Evolutionary conservation across 1,284 basidiomycete species (phyloP), one percentile per base, ranked within the genome.

Genomic region (Amylostereum areolatum): DNA sequence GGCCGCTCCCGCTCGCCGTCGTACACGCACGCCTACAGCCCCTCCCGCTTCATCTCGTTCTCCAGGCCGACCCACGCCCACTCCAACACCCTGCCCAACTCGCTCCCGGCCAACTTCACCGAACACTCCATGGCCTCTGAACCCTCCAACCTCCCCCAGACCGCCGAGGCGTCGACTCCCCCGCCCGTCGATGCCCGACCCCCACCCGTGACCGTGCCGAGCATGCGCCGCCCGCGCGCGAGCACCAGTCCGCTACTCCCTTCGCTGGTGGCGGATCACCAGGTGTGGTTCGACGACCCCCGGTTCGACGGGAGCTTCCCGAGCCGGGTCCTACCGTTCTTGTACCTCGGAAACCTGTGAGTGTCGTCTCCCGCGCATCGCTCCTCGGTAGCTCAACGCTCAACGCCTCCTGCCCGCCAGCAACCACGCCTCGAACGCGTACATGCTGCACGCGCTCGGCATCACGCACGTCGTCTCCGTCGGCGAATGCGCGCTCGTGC

Each of bases 401-500:
- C 18, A 18, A 18, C 11, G 41, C 31, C 29, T 18, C 31, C 32
- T 40, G 40, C 48, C 36, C 39, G 43, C 37, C 63, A 91, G 89
- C 60, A 91, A 92, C 61, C 96, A 98, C 58, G 96, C 96, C 0
- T 78, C 87, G 42, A 99, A 99, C 64, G 93, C 86, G 40, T 88
- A 90, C 60, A 97, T 99, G 93, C 82, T 98, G 3, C 88, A 92
- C 58, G 88, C 92, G 2, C 78, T 99, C n/a, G 92, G 92, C 40
- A 97, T 99, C 61, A 96, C 93, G 1, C 95, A 98, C 62, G 94
- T 99, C 55, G 95, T 99, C 32, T 95, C 92, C 3, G 93, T 98
- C 3, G 96, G 96, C 46, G 96, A 98, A 72, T 91, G 89, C 54
- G 92, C 91, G 8, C 78, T 95, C 24, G 73, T 89, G 2, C 87